Evolutionary conservation across 1,139 yeast species (phyloP).

Genomic region (Debaryomyces fabryi): DNA sequence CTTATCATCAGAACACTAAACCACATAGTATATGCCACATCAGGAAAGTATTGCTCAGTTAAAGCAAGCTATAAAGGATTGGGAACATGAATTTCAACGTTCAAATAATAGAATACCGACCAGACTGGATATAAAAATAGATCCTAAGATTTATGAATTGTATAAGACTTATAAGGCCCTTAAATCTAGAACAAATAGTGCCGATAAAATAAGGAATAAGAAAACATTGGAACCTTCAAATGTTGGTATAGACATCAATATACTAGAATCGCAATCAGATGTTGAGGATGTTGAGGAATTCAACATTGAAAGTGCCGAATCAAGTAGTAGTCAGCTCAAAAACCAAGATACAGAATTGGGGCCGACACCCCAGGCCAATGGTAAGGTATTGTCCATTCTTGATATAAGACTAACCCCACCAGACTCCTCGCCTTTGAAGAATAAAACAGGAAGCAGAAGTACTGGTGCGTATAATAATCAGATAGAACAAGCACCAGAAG

Average conservation of each 20-base stretch:
- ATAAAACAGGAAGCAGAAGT: conserved; percentile 11
- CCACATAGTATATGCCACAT: conserved; percentile 7
- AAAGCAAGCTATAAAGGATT: conserved; percentile 55
- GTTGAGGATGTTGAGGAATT: conserved; percentile 11
- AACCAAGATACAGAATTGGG: conserved; percentile 49
- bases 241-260: conserved; percentile 9
- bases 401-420: conserved; percentile 55
- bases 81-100: conserved; percentile 59
- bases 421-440: conserved; percentile 44
- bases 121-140: conserved; percentile 54
- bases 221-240: not conserved
- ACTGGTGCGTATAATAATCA: not conserved
- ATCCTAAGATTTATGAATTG: conserved; percentile 41
- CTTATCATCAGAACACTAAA: not conserved
- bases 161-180: conserved; percentile 47
- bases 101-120: conserved; percentile 52
- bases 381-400: conserved; percentile 67
- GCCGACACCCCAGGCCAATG: conserved; percentile 77
- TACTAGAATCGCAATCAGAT: conserved; percentile 10
- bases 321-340: conserved; percentile 5
- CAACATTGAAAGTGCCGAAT: conserved; percentile 13
- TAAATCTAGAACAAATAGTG: conserved; percentile 18
- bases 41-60: conserved; percentile 18
- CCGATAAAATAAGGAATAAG: not conserved
- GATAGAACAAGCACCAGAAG: conserved; percentile 5